A percentile compares a stretch with the other conserved stretches of the same genome.
Evolutionary conservation across 73 alveolate species (phyloP).

Genomic region (Symbiodinium natans): DNA sequence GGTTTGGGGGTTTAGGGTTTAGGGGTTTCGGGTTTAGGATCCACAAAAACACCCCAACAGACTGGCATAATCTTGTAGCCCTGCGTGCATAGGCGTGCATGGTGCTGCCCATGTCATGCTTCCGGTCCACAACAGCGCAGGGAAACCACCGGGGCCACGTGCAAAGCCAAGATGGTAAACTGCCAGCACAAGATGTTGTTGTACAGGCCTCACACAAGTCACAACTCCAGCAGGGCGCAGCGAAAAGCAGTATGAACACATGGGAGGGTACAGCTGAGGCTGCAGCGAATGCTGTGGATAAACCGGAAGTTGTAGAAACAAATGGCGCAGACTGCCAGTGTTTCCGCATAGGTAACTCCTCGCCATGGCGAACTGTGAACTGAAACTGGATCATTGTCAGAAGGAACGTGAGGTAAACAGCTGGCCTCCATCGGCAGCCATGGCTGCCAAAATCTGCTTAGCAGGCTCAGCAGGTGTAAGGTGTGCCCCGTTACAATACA

Average conservation of each 20-base stretch:
- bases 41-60: too few relatives aligned
- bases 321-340: slow-evolving; percentile 12
- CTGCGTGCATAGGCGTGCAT: too few relatives aligned
- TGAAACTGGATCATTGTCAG: not conserved
- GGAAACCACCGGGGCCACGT: slow-evolving; percentile 49
- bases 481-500: too few relatives aligned
- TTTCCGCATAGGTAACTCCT: slow-evolving; percentile 19
- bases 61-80: too few relatives aligned
- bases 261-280: not conserved
- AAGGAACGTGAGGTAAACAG: too few relatives aligned
- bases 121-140: slow-evolving; percentile 7
- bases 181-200: slow-evolving; percentile 66
- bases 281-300: slow-evolving; percentile 29
- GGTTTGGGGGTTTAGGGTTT: too few relatives aligned
- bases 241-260: not conserved
- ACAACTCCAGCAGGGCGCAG: not conserved
- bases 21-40: too few relatives aligned
- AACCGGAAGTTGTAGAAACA: slow-evolving; percentile 77
- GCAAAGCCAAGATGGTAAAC: slow-evolving; percentile 77
- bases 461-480: too few relatives aligned
- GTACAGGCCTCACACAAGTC: slow-evolving; percentile 17
- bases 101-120: too few relatives aligned
- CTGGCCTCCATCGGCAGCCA: not conserved
- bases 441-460: not conserved
- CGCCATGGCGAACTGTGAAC: too few relatives aligned